Base-by-base conservation (phyloP, 1,284 basidiomycete species). In the Ustilago tritici region DNA sequence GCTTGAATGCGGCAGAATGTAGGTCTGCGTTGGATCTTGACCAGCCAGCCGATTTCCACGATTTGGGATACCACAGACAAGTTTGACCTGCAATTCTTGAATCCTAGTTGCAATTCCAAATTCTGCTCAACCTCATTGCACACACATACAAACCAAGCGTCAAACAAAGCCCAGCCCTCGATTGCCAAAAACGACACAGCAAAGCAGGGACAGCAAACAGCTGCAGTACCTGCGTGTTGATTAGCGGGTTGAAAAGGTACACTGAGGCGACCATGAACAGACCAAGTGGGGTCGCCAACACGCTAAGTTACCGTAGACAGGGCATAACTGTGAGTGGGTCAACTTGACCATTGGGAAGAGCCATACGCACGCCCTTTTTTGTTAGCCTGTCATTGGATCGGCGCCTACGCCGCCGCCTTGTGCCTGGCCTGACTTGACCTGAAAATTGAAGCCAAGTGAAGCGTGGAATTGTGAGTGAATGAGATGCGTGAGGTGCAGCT, bases 221-320 rank as follows among this genome's bases (percentile, higher is more conserved):
- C 43, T 46, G 43, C 43, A 46, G 43, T 19, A 19, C 43, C 43
- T 46, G 43, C 43, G n/a, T 46, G 43, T 28, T 46, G 43, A 19
- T 46, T 46, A 19, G 43, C 43, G 43, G 43, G 19, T 46, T 19
- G 19, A 19, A 19, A 19, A 12, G 11, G n/a, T 7, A 11, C n/a
- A 46, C 43, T 19, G 15, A 15, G 15, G 6, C 7, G 4, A 19
- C 43, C n/a, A 46, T 15, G 1, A 46, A 7, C n/a, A 14, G 43
- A 19, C 4, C 7, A 19, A 19, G 43, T 46, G 43, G 17, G 17
- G 43, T 14, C 14, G 36, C 36, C 36, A 38, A 10, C 36, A 38
- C 36, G 36, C 36, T 38, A 28, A 28, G 23, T 28, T 28, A 28
- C 23, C 23, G 23, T 28, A 28, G 23, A 28, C 23, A 28, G 23